Evolutionary conservation across 2,329 filamentous ascomycete genomes (phyloP).

Genomic region (Trichoderma sp.): DNA sequence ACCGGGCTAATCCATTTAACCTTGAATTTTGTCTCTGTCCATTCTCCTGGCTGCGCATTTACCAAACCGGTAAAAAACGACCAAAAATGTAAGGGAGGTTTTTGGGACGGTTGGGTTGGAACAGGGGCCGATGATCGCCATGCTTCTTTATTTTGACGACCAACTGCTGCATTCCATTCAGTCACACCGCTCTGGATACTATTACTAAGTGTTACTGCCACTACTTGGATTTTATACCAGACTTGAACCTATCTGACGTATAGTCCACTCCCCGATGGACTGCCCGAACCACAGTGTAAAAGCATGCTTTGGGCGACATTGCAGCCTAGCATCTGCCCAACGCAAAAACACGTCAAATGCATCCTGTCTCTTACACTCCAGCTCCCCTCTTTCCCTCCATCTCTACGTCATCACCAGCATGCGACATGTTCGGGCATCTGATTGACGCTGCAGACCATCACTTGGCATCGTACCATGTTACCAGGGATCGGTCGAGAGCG

Average conservation of each 20-base stretch:
- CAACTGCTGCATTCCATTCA: background rate
- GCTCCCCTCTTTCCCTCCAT: background rate
- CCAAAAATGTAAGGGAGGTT: background rate
- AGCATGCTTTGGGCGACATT: background rate
- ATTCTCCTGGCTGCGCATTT: background rate
- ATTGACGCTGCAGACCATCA: background rate
- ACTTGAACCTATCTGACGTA: background rate
- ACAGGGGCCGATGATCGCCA: background rate
- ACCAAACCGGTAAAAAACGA: background rate
- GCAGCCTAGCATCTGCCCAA: constrained; percentile 2
- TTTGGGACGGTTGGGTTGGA: background rate
- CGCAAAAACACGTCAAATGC: background rate
- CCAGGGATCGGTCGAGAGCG: background rate
- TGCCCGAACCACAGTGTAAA: background rate
- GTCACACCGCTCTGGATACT: background rate
- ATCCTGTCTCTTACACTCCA: background rate
- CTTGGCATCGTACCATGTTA: background rate
- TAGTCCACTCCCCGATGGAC: background rate
- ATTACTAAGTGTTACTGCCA: background rate
- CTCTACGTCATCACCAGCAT: background rate
- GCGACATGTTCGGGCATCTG: background rate
- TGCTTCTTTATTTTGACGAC: background rate
- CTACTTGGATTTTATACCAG: background rate
- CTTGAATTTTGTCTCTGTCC: constrained; percentile 18
- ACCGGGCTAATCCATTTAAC: constrained; percentile 13